phyloP scores from a whole-genome alignment of 139 green algal species.

The Deuterostichococcus epilithicus region DNA sequence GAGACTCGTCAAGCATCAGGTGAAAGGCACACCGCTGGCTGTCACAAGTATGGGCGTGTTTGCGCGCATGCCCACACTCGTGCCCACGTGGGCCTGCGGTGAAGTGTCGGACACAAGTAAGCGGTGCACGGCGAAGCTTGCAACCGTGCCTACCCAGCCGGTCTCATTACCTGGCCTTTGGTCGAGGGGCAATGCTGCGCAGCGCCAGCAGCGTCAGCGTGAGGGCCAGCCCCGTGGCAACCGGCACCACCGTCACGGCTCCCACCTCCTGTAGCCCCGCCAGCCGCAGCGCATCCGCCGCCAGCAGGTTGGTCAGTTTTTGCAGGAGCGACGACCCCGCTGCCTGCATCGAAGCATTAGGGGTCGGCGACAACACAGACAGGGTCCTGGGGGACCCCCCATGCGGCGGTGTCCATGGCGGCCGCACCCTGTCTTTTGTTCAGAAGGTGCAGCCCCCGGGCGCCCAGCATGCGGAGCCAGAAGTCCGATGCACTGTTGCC shows the following conservation, averaged over 20 bases:
- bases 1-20: background rate
- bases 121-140: no score
- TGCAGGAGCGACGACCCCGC: constrained; percentile 85
- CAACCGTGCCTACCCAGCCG: no score
- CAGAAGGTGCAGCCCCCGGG: no score
- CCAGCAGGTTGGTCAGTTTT: constrained; percentile 68
- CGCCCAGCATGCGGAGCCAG: no score
- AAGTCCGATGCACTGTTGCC: background rate
- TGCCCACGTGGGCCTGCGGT: no score
- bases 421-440: no score
- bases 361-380: background rate
- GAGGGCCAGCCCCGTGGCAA: constrained; percentile 93
- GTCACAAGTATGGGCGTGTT: no score
- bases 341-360: constrained; percentile 31
- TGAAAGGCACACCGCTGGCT: no score
- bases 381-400: background rate
- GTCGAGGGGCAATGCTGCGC: constrained; percentile 12
- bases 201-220: constrained; percentile 67
- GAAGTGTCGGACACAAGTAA: no score
- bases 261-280: constrained; percentile 60
- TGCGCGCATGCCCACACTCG: no score
- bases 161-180: constrained; percentile 29
- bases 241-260: constrained; percentile 71
- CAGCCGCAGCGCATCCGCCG: constrained; percentile 68
- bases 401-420: no score